Evolutionary conservation across 2,329 filamentous ascomycete species (phyloP), one percentile per base, ranked within the genome.

Genomic region (Trichophyton schoenleinii): DNA sequence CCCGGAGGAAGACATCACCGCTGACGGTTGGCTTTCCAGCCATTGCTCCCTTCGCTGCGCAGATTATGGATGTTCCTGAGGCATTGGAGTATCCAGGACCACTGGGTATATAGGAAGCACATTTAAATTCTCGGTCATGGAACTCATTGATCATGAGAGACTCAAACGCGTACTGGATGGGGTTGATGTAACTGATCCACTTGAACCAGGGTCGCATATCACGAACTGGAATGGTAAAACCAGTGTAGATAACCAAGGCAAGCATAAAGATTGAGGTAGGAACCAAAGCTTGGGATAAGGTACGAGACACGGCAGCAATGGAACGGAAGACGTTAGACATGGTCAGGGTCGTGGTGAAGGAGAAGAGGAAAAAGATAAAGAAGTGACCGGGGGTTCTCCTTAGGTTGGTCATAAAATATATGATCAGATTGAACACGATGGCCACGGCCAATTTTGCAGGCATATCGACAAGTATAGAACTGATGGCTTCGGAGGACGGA

Each of bases 251-350:
- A 11, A 75, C 67, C 52, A 75, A 63, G 41, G 68, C 69, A 36
- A 75, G 65, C 63, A 75, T 74, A 61, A 84, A 72, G 44, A 84
- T 73, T 13, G 79, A 78, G 3, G 81, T 77, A 0, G 81, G 81
- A 2, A 81, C 80, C 71, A 84, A 72, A 44, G 82, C 81, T 68
- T 83, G 80, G 0, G 70, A 95, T 88, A 63, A 94, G 92, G 87
- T 88, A 57, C 87, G 80, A 3, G 89, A 91, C 1, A 86, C 76
- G 0, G 88, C 86, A 13, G 82, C 89, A 65, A 95, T 89, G 5
- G 84, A 87, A 58, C 89, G 83, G 81, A 95, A 95, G 64, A 92
- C 81, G 85, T 90, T 91, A 57, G 87, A 91, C 88, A 94, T 94
- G 65, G 83, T 80, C 68, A 95, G 67, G 0, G 88, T 88, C 0